Evolutionary conservation across 257 asterid genomes (phyloP).

Genomic region (Eustoma russellianum): DNA sequence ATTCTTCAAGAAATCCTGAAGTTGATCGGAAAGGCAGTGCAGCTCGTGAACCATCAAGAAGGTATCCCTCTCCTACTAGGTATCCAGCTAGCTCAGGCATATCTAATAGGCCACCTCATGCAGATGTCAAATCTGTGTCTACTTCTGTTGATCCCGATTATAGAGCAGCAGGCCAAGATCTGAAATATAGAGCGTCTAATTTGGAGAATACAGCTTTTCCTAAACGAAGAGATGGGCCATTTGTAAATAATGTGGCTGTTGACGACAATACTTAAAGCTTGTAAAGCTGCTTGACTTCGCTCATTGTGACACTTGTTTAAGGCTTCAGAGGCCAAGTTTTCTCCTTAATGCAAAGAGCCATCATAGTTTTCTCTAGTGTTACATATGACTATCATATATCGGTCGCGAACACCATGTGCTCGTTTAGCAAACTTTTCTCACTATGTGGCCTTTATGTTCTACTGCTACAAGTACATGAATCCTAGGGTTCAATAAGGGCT

Average conservation of each 20-base stretch:
- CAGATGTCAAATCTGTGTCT: constrained; percentile 45
- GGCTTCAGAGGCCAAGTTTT: no score
- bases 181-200: constrained; percentile 61
- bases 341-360: no score
- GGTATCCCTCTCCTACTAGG: constrained; percentile 67
- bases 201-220: constrained; percentile 44
- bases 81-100: constrained; percentile 32
- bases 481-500: no score
- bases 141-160: constrained; percentile 51
- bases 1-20: constrained; percentile 61
- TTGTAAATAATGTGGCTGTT: constrained; percentile 46
- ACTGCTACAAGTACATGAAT: no score
- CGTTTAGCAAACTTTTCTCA: no score
- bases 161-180: constrained; percentile 40
- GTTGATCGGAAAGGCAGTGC: constrained; percentile 54
- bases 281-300: no score
- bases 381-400: no score
- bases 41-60: constrained; percentile 50
- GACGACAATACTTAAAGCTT: constrained; percentile 44
- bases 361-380: no score
- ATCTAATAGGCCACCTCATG: constrained; percentile 37
- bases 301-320: no score
- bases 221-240: constrained; percentile 57
- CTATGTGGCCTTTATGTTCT: no score
- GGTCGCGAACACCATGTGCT: no score